Conservation (phyloP, 345 rosid genomes). For the Clarkia xantiana region DNA sequence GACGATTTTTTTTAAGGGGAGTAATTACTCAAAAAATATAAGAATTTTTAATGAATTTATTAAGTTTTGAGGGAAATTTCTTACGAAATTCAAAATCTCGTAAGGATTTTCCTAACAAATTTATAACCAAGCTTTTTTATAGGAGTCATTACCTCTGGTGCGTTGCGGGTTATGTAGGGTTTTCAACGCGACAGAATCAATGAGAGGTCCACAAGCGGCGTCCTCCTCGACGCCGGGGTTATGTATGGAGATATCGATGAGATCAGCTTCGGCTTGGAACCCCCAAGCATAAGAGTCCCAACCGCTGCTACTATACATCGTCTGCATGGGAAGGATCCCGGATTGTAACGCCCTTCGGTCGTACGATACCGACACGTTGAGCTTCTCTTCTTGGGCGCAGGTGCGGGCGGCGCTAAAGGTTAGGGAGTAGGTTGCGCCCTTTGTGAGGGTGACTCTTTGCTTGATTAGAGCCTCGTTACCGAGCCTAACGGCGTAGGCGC, state of each 20-base stretch:
- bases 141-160: conserved; percentile 27
- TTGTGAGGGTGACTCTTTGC: conserved; percentile 30
- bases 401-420: conserved; percentile 74
- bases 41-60: too few species aligned
- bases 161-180: conserved; percentile 32
- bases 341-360: conserved; percentile 22
- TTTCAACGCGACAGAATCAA: conserved; percentile 55
- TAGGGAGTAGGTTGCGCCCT: conserved; percentile 37
- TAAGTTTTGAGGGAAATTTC: too few species aligned
- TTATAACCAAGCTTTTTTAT: too few species aligned
- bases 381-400: conserved; percentile 65
- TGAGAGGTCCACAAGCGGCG: conserved; percentile 70
- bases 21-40: too few species aligned
- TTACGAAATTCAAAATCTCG: too few species aligned
- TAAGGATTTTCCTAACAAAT: too few species aligned
- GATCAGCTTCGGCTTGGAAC: conserved; percentile 33
- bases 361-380: conserved; percentile 60
- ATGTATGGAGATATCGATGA: conserved; percentile 40
- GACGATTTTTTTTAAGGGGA: too few species aligned
- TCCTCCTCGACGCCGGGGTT: conserved; percentile 62
- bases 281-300: conserved; percentile 84
- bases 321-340: conserved; percentile 65
- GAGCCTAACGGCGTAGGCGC: conserved; percentile 45
- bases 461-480: conserved; percentile 70
- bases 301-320: conserved; percentile 65